phyloP scores from a whole-genome alignment of 768 basidiomycete genomes.

The Phaffia tasmanica region DNA sequence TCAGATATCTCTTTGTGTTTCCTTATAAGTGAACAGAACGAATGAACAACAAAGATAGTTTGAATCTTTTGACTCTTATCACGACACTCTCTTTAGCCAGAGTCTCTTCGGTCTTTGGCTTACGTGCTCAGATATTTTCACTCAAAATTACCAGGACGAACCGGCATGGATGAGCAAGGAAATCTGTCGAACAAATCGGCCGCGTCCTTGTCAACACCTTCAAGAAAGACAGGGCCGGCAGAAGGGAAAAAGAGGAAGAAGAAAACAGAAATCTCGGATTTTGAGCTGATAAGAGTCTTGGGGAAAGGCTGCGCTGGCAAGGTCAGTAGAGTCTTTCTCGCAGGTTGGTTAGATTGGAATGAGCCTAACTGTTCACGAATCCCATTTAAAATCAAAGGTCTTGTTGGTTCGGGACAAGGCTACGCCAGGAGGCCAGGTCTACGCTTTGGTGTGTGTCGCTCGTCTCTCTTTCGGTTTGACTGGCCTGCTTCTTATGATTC shows the following conservation, averaged over 20 bases:
- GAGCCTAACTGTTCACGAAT: background rate
- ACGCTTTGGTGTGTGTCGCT: constrained; percentile 38
- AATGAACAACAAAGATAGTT: too few relatives aligned
- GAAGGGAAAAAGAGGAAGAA: constrained; percentile 39
- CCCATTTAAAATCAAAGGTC: constrained; percentile 30
- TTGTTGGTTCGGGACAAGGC: constrained; percentile 72
- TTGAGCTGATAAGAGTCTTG: constrained; percentile 92
- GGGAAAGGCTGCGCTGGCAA: constrained; percentile 98
- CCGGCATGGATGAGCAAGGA: too few relatives aligned
- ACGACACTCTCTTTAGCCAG: too few relatives aligned
- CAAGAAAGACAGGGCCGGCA: too few relatives aligned
- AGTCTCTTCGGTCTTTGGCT: too few relatives aligned
- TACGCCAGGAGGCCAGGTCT: constrained; percentile 34
- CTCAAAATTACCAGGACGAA: too few relatives aligned
- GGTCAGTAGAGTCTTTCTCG: constrained; percentile 42
- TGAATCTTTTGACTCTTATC: too few relatives aligned
- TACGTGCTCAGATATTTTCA: too few relatives aligned
- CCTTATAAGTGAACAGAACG: too few relatives aligned
- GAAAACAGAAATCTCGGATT: constrained; percentile 77
- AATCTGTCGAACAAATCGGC: too few relatives aligned
- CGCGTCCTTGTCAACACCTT: too few relatives aligned
- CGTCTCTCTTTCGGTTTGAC: background rate
- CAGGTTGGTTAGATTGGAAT: background rate
- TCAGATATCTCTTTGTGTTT: too few relatives aligned
- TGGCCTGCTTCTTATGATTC: background rate